phyloP scores from a whole-genome alignment of 768 basidiomycete genomes.

The Pisolithus tinctorius region DNA sequence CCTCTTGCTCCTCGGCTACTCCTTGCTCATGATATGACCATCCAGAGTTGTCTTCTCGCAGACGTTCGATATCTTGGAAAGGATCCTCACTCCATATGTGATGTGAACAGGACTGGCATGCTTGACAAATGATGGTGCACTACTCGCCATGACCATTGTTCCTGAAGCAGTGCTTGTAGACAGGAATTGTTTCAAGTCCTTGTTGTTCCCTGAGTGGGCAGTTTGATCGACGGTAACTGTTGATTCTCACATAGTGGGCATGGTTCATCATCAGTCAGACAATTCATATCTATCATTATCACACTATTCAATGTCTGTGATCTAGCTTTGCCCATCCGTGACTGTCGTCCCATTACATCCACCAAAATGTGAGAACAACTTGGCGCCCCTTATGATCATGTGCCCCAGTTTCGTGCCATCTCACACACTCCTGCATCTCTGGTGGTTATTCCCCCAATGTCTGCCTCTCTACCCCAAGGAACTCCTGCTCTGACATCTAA shows the following conservation, averaged over 20 bases:
- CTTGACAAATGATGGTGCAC: constrained; percentile 79
- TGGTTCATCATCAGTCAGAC: constrained; percentile 20
- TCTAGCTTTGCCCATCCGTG: constrained; percentile 2
- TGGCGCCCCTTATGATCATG: constrained; percentile 5
- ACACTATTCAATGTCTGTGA: not conserved
- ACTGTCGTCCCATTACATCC: constrained; percentile 18
- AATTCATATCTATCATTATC: constrained; percentile 10
- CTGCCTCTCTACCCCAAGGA: constrained; percentile 13
- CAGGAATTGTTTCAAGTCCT: constrained; percentile 83
- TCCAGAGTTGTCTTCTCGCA: constrained; percentile 54
- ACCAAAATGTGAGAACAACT: constrained; percentile 4
- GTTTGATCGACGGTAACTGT: constrained; percentile 19
- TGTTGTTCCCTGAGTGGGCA: constrained; percentile 45
- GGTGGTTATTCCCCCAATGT: constrained; percentile 15
- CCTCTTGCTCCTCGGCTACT: constrained; percentile 1
- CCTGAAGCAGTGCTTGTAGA: constrained; percentile 81
- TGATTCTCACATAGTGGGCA: constrained; percentile 20
- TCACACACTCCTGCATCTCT: constrained; percentile 1
- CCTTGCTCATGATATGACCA: constrained; percentile 11
- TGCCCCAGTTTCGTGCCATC: not conserved
- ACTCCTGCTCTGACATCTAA: not conserved
- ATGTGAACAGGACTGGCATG: constrained; percentile 75
- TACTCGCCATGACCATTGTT: constrained; percentile 64
- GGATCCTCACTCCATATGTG: constrained; percentile 82
- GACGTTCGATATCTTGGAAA: constrained; percentile 86